Percentiles rank a stretch among this genome's conserved stretches.
phyloP scores from a whole-genome alignment of 2,329 filamentous ascomycete species.

The Zymoseptoria pseudotritici region DNA sequence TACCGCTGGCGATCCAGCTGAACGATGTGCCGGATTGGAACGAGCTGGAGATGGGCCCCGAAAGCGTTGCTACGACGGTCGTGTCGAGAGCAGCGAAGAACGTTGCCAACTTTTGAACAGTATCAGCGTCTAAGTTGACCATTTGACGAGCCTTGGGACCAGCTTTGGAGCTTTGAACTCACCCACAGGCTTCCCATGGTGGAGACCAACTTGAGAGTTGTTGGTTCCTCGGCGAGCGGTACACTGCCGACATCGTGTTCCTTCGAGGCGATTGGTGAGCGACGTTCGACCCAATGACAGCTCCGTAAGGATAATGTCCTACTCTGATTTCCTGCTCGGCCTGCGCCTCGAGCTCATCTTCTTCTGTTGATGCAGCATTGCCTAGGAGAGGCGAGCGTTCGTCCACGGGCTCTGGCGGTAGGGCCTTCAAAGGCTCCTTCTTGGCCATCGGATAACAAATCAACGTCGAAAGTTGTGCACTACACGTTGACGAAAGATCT shows the following conservation, averaged over 20 bases:
- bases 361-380: conserved; percentile 3
- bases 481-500: neutral
- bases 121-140: neutral
- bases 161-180: neutral
- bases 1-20: conserved; percentile 73
- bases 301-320: neutral
- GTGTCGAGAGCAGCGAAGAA: conserved; percentile 60
- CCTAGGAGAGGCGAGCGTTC: conserved; percentile 19
- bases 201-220: conserved; percentile 39
- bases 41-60: conserved; percentile 72
- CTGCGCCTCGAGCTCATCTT: conserved; percentile 22
- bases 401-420: conserved; percentile 13
- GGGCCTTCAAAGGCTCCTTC: conserved; percentile 4
- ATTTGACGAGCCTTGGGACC: neutral
- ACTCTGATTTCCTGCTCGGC: conserved; percentile 26
- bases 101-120: conserved; percentile 33
- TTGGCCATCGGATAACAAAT: neutral
- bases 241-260: conserved; percentile 24
- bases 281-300: neutral
- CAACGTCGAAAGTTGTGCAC: neutral
- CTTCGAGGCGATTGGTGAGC: neutral
- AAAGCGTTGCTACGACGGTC: conserved; percentile 79
- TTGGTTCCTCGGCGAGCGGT: conserved; percentile 37
- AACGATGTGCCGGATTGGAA: conserved; percentile 75
- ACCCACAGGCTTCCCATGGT: conserved; percentile 45